Percentiles rank a stretch among this genome's conserved stretches.
Conservation (phyloP, 208 protist species). For the Vickermania spadyakhi region DNA sequence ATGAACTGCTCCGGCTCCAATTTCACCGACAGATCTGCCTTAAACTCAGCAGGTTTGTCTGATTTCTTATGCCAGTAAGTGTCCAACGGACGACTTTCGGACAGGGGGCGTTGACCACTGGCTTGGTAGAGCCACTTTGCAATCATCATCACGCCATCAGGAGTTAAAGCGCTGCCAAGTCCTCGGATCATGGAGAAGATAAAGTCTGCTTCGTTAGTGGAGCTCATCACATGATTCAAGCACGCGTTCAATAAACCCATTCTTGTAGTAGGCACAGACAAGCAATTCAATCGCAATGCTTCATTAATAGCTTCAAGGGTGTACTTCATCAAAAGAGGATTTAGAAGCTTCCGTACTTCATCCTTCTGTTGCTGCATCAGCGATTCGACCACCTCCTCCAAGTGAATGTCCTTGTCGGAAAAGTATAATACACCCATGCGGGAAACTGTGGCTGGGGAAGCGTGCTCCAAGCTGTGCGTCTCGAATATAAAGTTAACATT, state of each 20-base stretch:
- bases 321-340: slow-evolving; percentile 76
- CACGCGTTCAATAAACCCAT: slow-evolving; percentile 88
- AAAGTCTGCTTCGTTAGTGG: slow-evolving; percentile 62
- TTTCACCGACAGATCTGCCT: slow-evolving; percentile 34
- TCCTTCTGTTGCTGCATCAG: slow-evolving; percentile 47
- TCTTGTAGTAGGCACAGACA: slow-evolving; percentile 80
- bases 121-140: slow-evolving; percentile 77
- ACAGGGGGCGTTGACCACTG: slow-evolving; percentile 62
- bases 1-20: slow-evolving; percentile 54
- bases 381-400: slow-evolving; percentile 75
- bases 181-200: slow-evolving; percentile 56
- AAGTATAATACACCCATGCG: slow-evolving; percentile 95
- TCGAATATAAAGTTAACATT: slow-evolving; percentile 97
- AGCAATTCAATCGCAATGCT: slow-evolving; percentile 43
- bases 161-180: slow-evolving; percentile 38
- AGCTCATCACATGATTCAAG: slow-evolving; percentile 47
- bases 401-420: slow-evolving; percentile 90
- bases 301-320: slow-evolving; percentile 67
- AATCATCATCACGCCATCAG: slow-evolving; percentile 46
- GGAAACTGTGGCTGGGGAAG: slow-evolving; percentile 98
- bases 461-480: slow-evolving; percentile 95
- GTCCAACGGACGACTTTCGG: slow-evolving; percentile 76
- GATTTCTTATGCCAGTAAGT: slow-evolving; percentile 62
- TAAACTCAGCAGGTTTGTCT: slow-evolving; percentile 49
- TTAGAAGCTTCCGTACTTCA: slow-evolving; percentile 26